Base-by-base conservation (phyloP, 441 rosid genomes). In the Kokia cookei region DNA sequence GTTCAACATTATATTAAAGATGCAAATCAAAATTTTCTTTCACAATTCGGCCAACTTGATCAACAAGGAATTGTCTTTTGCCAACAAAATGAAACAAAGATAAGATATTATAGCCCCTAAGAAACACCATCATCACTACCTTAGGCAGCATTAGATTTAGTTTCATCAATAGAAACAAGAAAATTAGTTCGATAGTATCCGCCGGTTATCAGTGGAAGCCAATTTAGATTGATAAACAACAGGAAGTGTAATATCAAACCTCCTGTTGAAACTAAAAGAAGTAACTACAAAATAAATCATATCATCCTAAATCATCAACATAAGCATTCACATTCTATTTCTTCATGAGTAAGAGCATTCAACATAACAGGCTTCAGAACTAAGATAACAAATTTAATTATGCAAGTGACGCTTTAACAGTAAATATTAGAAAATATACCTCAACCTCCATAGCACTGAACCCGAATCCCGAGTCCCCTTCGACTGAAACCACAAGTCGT, bases 401-500 rank as follows among this genome's bases (percentile, higher is more conserved):
- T 69, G 47, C 72, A 69, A 69, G 45, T 32, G 72, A 29, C 17
- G 12, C 29, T 68, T 50, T 10, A 69, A 27, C 72, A 5, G 27
- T 51, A 43, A 10, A 43, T 11, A 43, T 43, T 43, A 69, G 47
- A 53, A 51, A 22, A 35, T 57, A 73, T 93, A 95, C 99, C 99
- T 95, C 99, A 71, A 93, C 98, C 86, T 95, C 98, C 89, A 95
- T 89, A 32, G 96, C 99, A 61, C 98, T 95, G 82, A 95, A 95
- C 69, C 97, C 94, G 43, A 95, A 95, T 66, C 98, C 98, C 40
- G 98, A 95, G 82, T 95, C 99, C n/a, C 99, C 99, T 86, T 95
- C 99, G 54, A 95, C 99, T 0, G 98, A 96, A 54, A 95, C 93
- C 37, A 91, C 94, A 72, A 95, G 93, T 53, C 90, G 79, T 26